Percentiles rank a stretch among this genome's conserved stretches.
Evolutionary conservation across 306 rosid genomes (phyloP).

Genomic region (Quercus cerris): DNA sequence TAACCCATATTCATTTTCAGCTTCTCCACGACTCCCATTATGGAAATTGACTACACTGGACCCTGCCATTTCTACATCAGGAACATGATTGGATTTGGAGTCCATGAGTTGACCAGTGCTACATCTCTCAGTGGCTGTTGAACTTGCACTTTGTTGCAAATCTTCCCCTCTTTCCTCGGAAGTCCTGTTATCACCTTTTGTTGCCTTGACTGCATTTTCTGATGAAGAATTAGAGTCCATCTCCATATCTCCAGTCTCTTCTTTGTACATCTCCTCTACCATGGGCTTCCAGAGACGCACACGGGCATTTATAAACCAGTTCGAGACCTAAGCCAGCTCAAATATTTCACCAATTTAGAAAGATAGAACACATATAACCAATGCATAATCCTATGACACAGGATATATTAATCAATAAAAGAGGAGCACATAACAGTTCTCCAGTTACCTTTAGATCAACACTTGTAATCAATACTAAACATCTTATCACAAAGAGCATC

Average conservation of each 20-base stretch:
- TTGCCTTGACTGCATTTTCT: constrained; percentile 50
- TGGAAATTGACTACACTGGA: constrained; percentile 38
- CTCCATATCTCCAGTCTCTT: constrained; percentile 59
- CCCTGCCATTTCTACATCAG: constrained; percentile 40
- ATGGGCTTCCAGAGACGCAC: constrained; percentile 93
- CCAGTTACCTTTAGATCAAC: neutral
- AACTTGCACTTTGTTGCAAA: constrained; percentile 49
- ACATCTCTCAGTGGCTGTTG: constrained; percentile 44
- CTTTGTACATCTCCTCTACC: constrained; percentile 91
- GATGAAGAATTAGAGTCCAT: constrained; percentile 66
- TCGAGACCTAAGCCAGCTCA: constrained; percentile 57
- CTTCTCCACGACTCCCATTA: constrained; percentile 23
- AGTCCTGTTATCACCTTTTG: constrained; percentile 43
- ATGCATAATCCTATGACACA: neutral
- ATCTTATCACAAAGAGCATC: too few relatives aligned
- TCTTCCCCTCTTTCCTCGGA: constrained; percentile 49
- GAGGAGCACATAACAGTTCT: neutral
- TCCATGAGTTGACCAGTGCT: constrained; percentile 46
- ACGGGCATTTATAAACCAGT: constrained; percentile 87
- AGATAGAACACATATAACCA: neutral
- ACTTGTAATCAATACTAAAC: neutral
- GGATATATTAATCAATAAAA: neutral
- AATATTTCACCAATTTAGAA: neutral
- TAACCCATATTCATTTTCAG: constrained; percentile 35
- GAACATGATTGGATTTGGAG: constrained; percentile 39